Percentiles rank a stretch among this genome's conserved stretches.
phyloP scores from a whole-genome alignment of 2,329 filamentous ascomycete species.

The Diaporthe vaccinii region DNA sequence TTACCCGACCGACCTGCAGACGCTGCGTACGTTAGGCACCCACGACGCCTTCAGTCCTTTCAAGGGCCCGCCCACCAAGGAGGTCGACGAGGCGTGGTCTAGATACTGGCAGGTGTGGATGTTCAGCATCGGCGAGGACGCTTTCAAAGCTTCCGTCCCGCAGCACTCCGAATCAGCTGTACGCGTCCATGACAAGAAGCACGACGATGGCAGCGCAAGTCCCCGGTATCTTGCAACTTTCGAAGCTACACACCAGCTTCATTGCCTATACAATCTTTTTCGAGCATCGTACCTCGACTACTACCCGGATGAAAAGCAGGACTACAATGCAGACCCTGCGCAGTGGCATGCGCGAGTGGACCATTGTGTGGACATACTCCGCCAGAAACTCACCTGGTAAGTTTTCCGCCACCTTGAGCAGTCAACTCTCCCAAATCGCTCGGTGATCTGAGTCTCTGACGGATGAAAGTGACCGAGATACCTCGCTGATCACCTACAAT shows the following conservation, averaged over 20 bases:
- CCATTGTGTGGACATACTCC: neutral
- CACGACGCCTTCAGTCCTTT: neutral
- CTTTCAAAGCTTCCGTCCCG: neutral
- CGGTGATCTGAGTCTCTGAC: neutral
- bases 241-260: neutral
- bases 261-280: neutral
- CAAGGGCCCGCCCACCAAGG: neutral
- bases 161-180: neutral
- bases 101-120: neutral
- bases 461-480: neutral
- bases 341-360: neutral
- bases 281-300: slow-evolving; percentile 5
- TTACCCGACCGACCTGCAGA: neutral
- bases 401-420: neutral
- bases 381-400: neutral
- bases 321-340: neutral
- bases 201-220: neutral
- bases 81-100: neutral
- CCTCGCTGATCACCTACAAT: neutral
- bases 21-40: neutral
- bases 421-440: neutral
- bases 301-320: neutral
- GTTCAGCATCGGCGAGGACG: neutral
- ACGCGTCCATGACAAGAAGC: neutral
- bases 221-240: neutral